Evolutionary conservation across 495 filamentous ascomycete species (phyloP).

Genomic region (Neurospora sp.): DNA sequence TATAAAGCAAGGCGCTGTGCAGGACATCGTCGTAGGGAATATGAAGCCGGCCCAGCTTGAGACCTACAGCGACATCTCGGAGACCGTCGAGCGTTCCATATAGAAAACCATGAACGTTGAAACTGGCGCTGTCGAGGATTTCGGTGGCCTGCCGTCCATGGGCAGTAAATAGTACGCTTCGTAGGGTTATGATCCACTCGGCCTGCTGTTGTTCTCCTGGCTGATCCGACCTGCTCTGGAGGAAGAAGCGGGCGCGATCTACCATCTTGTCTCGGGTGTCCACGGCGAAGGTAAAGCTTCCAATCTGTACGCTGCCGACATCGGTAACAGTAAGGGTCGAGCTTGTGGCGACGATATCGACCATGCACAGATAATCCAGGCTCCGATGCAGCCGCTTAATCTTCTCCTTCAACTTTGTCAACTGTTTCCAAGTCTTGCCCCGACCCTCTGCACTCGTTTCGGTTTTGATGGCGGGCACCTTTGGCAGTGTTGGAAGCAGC

Average conservation of each 20-base stretch:
- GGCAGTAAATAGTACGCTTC: slow-evolving; percentile 78
- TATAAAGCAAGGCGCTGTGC: slow-evolving; percentile 43
- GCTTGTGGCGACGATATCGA: slow-evolving; percentile 81
- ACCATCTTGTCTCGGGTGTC: slow-evolving; percentile 88
- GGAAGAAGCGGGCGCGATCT: slow-evolving; percentile 82
- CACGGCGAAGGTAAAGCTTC: slow-evolving; percentile 71
- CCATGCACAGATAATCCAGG: slow-evolving; percentile 79
- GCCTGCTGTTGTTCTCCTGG: slow-evolving; percentile 68
- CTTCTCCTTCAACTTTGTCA: slow-evolving; percentile 68
- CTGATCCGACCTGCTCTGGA: slow-evolving; percentile 59
- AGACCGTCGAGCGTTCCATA: slow-evolving; percentile 81
- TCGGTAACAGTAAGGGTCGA: slow-evolving; percentile 63
- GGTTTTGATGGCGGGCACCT: slow-evolving; percentile 13
- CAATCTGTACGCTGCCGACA: slow-evolving; percentile 76
- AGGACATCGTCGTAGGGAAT: slow-evolving; percentile 81
- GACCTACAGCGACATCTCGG: slow-evolving; percentile 75
- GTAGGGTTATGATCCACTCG: slow-evolving; percentile 84
- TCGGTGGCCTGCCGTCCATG: slow-evolving; percentile 81
- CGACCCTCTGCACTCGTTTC: slow-evolving; percentile 26
- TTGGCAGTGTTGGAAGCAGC: slow-evolving; percentile 12
- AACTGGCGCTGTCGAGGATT: slow-evolving; percentile 72
- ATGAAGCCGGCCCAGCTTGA: slow-evolving; percentile 85
- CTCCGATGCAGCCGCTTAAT: slow-evolving; percentile 79
- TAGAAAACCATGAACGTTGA: slow-evolving; percentile 89
- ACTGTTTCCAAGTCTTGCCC: slow-evolving; percentile 67